These are phyloP conservation scores for Emiliania huxleyi DNA, from an alignment of 78 protist genomes.

Conservation along the genomic window DNA sequence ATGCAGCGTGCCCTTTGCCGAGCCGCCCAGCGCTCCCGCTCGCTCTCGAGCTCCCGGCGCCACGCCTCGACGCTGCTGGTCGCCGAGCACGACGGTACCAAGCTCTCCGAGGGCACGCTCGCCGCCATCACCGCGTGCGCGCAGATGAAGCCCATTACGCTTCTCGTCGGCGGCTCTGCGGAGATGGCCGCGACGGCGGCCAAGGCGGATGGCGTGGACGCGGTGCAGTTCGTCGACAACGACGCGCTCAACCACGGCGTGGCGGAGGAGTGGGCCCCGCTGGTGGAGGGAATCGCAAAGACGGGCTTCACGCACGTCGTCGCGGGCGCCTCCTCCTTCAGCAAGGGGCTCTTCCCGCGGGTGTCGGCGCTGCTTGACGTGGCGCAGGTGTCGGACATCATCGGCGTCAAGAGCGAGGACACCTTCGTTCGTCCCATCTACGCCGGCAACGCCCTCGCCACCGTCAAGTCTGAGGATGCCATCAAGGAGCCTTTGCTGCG, in stretches of 20 bases:
- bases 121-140: not conserved
- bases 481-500: not conserved
- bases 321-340: constrained; percentile 73
- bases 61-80: constrained; percentile 22
- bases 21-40: no score
- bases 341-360: constrained; percentile 87
- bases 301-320: constrained; percentile 70
- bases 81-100: constrained; percentile 36
- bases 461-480: constrained; percentile 79
- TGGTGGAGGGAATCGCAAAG: constrained; percentile 46
- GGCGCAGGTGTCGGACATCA: constrained; percentile 71
- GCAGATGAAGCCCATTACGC: not conserved
- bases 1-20: not conserved
- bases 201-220: constrained; percentile 72
- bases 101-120: not conserved
- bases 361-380: constrained; percentile 85
- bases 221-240: constrained; percentile 61
- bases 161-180: constrained; percentile 15
- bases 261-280: constrained; percentile 78
- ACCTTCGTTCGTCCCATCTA: constrained; percentile 93
- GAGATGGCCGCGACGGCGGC: constrained; percentile 22
- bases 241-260: constrained; percentile 51
- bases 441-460: constrained; percentile 95
- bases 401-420: constrained; percentile 62
- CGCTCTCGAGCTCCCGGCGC: not conserved